Percentiles rank a stretch among this genome's conserved stretches.
phyloP scores from a whole-genome alignment of 768 basidiomycete species.

The Mycena chlorophos region DNA sequence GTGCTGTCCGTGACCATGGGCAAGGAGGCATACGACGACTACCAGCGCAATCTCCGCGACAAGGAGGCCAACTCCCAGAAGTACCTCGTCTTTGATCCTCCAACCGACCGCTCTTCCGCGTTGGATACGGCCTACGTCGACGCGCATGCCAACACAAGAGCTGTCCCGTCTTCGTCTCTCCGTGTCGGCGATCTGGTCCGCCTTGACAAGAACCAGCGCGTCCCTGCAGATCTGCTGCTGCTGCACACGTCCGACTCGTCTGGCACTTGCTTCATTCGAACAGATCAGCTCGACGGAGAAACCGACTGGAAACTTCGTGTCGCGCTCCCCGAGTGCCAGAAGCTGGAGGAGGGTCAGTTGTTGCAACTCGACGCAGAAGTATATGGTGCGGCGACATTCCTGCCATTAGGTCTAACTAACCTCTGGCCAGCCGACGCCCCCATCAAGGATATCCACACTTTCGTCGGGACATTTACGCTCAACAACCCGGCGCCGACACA shows the following conservation, averaged over 20 bases:
- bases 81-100: conserved; percentile 78
- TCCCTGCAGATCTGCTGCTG: conserved; percentile 91
- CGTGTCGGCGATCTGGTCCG: conserved; percentile 89
- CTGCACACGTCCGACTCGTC: conserved; percentile 84
- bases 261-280: conserved; percentile 96
- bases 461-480: conserved; percentile 88
- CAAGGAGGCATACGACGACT: conserved; percentile 99
- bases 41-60: conserved; percentile 89
- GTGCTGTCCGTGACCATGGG: conserved; percentile 95
- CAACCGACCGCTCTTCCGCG: conserved; percentile 35
- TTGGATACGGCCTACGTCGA: conserved; percentile 46
- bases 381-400: conserved; percentile 58
- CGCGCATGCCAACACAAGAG: conserved; percentile 58
- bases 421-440: conserved; percentile 78
- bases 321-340: conserved; percentile 83
- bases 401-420: conserved; percentile 15
- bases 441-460: conserved; percentile 94
- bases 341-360: conserved; percentile 51
- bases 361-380: conserved; percentile 84
- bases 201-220: conserved; percentile 95
- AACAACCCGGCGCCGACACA: conserved; percentile 38
- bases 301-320: conserved; percentile 98
- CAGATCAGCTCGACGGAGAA: conserved; percentile 97
- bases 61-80: conserved; percentile 92
- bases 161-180: conserved; percentile 84